These are phyloP conservation scores for Pecoramyces ruminantium DNA, from an alignment of 192 early-diverging fungal species.

Conservation along the genomic window DNA sequence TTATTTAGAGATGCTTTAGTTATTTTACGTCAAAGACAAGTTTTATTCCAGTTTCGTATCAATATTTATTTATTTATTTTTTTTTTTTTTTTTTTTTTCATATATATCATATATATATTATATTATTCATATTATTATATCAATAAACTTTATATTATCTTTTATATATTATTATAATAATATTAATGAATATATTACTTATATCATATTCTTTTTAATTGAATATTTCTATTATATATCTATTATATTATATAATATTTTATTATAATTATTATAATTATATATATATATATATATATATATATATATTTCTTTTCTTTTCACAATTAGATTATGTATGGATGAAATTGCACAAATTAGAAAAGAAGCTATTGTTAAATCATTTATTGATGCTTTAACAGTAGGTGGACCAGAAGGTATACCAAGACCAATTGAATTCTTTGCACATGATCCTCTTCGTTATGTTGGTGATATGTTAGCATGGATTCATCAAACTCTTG, in stretches of 20 bases:
- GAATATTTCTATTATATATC: no score
- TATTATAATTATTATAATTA: background rate
- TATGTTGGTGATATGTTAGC: conserved; percentile 94
- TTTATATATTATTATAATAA: no score
- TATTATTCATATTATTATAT: no score
- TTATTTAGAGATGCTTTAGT: conserved; percentile 44
- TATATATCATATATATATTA: no score
- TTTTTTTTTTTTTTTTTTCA: no score
- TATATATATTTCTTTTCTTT: no score
- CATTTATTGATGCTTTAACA: conserved; percentile 58
- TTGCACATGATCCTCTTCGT: conserved; percentile 76
- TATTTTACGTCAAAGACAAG: conserved; percentile 48
- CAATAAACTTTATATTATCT: no score
- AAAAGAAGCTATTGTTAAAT: conserved; percentile 36
- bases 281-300: background rate
- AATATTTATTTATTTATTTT: no score
- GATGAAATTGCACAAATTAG: conserved; percentile 58
- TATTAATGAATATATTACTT: no score
- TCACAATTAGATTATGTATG: conserved; percentile 40
- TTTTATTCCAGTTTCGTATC: conserved; percentile 31
- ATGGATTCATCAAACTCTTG: conserved; percentile 85
- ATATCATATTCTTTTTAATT: no score
- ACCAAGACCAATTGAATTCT: conserved; percentile 78
- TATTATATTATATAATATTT: no score
- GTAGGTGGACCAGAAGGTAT: conserved; percentile 57